Conservation (phyloP, 2,329 filamentous ascomycete species). For the Sporothrix schenckii region DNA sequence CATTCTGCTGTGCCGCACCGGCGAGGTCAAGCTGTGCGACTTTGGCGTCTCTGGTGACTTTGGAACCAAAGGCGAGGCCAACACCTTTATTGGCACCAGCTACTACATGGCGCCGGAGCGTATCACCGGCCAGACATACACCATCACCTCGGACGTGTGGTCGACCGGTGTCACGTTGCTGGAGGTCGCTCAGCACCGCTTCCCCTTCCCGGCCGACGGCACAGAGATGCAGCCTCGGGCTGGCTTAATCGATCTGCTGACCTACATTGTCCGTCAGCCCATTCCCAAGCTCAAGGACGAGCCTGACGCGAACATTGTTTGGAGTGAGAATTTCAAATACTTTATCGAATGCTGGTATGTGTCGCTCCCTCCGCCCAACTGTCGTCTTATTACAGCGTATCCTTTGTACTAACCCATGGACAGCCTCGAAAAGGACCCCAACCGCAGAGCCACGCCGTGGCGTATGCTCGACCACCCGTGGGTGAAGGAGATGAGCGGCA, state of each 20-base stretch:
- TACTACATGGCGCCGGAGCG: constrained; percentile 99
- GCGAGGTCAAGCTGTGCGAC: constrained; percentile 96
- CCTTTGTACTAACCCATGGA: not conserved
- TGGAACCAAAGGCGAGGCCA: constrained; percentile 96
- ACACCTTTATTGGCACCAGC: constrained; percentile 97
- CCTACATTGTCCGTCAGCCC: constrained; percentile 94
- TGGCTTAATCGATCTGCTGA: constrained; percentile 90
- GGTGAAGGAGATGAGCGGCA: constrained; percentile 95
- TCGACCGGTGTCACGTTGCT: constrained; percentile 93
- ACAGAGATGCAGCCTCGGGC: constrained; percentile 93
- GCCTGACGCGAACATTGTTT: constrained; percentile 82
- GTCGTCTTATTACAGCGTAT: constrained; percentile 29
- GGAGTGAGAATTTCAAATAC: constrained; percentile 98
- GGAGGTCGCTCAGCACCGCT: constrained; percentile 98
- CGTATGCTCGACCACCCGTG: constrained; percentile 98
- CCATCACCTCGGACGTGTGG: constrained; percentile 98
- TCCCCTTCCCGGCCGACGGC: constrained; percentile 96
- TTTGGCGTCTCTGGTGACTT: constrained; percentile 98
- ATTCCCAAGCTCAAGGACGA: constrained; percentile 97
- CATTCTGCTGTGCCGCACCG: constrained; percentile 87
- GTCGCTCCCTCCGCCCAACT: not conserved
- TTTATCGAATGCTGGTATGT: constrained; percentile 99
- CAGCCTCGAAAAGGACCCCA: constrained; percentile 91
- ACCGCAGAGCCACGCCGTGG: constrained; percentile 88
- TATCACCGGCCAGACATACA: constrained; percentile 96